Percentiles rank a stretch among this genome's conserved stretches.
Conservation (phyloP, 352 stramenopile genomes). For the Phytophthora litchii region DNA sequence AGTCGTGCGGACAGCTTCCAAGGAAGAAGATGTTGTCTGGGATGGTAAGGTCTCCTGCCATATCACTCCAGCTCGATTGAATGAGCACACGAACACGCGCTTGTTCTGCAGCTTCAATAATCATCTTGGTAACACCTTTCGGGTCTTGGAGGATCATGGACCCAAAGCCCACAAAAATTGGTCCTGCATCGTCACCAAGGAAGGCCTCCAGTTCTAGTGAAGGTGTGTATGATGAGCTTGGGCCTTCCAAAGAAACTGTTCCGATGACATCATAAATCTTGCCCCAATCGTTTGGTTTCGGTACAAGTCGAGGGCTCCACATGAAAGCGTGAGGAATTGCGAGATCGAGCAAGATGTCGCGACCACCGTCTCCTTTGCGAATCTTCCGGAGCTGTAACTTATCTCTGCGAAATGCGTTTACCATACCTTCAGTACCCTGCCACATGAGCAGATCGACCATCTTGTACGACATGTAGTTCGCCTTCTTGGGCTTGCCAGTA, state of each 20-base stretch:
- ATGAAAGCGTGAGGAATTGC: slow-evolving; percentile 90
- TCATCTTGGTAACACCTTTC: slow-evolving; percentile 75
- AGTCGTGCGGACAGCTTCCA: slow-evolving; percentile 87
- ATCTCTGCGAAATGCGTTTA: slow-evolving; percentile 83
- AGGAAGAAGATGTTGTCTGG: slow-evolving; percentile 71
- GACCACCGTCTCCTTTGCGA: slow-evolving; percentile 61
- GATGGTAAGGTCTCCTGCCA: slow-evolving; percentile 52
- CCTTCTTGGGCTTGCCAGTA: slow-evolving; percentile 52
- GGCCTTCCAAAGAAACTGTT: slow-evolving; percentile 66
- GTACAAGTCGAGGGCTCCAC: slow-evolving; percentile 88
- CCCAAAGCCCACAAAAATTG: slow-evolving; percentile 95
- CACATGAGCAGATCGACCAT: slow-evolving; percentile 88
- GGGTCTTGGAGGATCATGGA: slow-evolving; percentile 92
- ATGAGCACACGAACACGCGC: slow-evolving; percentile 86
- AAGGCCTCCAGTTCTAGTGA: slow-evolving; percentile 68
- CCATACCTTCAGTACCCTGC: slow-evolving; percentile 64
- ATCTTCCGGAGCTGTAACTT: slow-evolving; percentile 67
- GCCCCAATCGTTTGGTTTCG: slow-evolving; percentile 91
- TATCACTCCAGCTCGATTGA: slow-evolving; percentile 90
- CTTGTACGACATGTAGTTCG: slow-evolving; percentile 89
- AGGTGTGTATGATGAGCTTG: slow-evolving; percentile 52
- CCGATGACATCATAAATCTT: slow-evolving; percentile 89
- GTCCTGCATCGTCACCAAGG: slow-evolving; percentile 58
- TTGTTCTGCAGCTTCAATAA: slow-evolving; percentile 74
- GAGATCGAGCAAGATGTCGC: slow-evolving; percentile 62